Percentiles rank a stretch among this genome's conserved stretches.
These are phyloP conservation scores for Penicillium italicum DNA, from an alignment of 2,329 filamentous ascomycete species.

Conservation along the genomic window DNA sequence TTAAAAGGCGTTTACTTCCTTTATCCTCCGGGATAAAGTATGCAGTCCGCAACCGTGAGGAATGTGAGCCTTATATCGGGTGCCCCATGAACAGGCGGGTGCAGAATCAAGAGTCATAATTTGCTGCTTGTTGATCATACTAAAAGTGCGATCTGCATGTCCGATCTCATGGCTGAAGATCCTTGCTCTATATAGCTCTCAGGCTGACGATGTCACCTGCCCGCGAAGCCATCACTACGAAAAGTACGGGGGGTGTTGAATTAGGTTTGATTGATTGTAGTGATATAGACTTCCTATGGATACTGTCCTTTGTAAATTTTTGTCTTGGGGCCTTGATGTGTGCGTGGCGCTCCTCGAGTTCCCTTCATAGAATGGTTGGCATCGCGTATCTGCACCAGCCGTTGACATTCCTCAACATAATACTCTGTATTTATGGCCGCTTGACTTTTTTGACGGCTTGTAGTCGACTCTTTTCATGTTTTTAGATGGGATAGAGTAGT, in stretches of 20 bases:
- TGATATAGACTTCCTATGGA: background rate
- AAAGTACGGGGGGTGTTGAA: background rate
- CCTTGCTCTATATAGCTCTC: background rate
- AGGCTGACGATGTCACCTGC: conserved; percentile 3
- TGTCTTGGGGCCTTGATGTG: background rate
- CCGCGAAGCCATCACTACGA: background rate
- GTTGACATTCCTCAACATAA: too few species aligned
- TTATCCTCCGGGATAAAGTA: conserved; percentile 4
- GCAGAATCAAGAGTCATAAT: background rate
- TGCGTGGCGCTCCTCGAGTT: background rate
- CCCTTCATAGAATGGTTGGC: background rate
- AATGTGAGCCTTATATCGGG: background rate
- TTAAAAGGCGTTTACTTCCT: background rate
- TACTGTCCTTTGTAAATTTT: too few species aligned
- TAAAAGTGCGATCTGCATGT: background rate
- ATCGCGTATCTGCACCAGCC: background rate
- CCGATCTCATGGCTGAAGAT: background rate
- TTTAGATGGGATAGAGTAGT: background rate
- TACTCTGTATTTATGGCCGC: background rate
- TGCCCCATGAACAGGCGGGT: background rate
- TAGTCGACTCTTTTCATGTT: too few species aligned
- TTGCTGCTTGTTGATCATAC: background rate
- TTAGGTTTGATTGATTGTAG: background rate
- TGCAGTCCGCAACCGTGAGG: background rate
- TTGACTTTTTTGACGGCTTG: background rate